Conservation (phyloP, 2,329 filamentous ascomycete species). For the Aspergillus carbonarius region DNA sequence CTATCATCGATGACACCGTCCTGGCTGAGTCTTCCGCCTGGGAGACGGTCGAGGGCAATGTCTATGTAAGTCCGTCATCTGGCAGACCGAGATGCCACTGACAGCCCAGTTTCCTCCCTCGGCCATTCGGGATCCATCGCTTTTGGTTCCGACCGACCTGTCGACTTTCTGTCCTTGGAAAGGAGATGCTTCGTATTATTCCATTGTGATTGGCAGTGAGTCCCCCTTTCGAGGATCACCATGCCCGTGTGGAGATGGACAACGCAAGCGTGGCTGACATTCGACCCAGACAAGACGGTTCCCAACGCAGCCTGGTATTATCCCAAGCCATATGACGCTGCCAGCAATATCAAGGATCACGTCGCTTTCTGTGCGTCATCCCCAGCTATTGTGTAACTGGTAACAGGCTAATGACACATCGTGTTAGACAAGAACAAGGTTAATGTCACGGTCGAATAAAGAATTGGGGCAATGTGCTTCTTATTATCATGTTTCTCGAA, state of each 20-base stretch:
- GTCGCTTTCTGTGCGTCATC: slow-evolving; percentile 58
- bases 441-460: slow-evolving; percentile 17
- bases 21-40: slow-evolving; percentile 54
- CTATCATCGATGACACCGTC: slow-evolving; percentile 50
- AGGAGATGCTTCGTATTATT: slow-evolving; percentile 59
- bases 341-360: slow-evolving; percentile 53
- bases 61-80: slow-evolving; percentile 44
- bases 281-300: slow-evolving; percentile 43
- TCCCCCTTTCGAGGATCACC: background rate
- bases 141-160: slow-evolving; percentile 48
- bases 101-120: slow-evolving; percentile 45
- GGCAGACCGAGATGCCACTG: background rate
- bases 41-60: slow-evolving; percentile 55
- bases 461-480: background rate
- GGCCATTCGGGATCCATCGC: slow-evolving; percentile 44
- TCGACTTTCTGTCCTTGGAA: slow-evolving; percentile 58
- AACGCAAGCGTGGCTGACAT: background rate
- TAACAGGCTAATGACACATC: background rate
- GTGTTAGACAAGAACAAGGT: slow-evolving; percentile 39
- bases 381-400: background rate
- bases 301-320: slow-evolving; percentile 62
- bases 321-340: slow-evolving; percentile 50
- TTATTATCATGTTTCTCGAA: background rate
- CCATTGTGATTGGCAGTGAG: slow-evolving; percentile 50
- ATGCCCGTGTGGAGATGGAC: background rate